Evolutionary conservation across 1,284 basidiomycete species (phyloP).

Genomic region (Paramarasmius palmivorus): DNA sequence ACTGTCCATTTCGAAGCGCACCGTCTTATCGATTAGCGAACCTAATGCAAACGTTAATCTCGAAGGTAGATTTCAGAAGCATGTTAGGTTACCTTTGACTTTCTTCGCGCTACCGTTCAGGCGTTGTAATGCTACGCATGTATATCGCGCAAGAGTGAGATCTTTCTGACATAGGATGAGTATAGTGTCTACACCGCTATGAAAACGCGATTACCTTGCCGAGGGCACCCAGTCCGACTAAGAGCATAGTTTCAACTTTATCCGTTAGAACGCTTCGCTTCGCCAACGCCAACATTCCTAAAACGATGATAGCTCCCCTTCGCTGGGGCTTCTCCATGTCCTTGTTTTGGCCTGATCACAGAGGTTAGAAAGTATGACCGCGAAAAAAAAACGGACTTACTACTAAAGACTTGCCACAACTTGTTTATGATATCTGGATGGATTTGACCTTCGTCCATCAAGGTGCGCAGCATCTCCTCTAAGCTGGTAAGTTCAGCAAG

Average conservation of each 20-base stretch:
- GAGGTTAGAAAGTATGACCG: constrained; percentile 1
- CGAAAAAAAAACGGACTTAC: constrained; percentile 44
- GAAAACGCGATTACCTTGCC: constrained; percentile 64
- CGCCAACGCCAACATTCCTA: constrained; percentile 94
- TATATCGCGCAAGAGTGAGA: constrained; percentile 89
- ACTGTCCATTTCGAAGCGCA: constrained; percentile 88
- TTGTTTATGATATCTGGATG: constrained; percentile 85
- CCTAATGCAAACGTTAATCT: constrained; percentile 45
- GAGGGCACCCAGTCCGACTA: constrained; percentile 83
- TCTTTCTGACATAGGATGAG: constrained; percentile 57
- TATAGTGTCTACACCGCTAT: background rate
- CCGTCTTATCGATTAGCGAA: constrained; percentile 84
- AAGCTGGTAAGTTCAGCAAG: constrained; percentile 95
- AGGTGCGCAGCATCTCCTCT: constrained; percentile 93
- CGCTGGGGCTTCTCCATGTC: constrained; percentile 82
- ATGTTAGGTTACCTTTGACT: constrained; percentile 81
- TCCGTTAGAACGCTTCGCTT: constrained; percentile 86
- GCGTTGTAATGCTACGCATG: constrained; percentile 90
- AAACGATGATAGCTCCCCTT: constrained; percentile 90
- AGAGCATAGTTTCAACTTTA: constrained; percentile 83
- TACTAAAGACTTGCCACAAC: constrained; percentile 95
- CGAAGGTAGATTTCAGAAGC: too few species aligned
- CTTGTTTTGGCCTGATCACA: constrained; percentile 61
- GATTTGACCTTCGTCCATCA: constrained; percentile 88
- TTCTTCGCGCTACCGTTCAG: constrained; percentile 96